Percentiles rank a stretch among this genome's conserved stretches.
Conservation (phyloP, 2,329 filamentous ascomycete genomes). For the Fusarium lateritium region DNA sequence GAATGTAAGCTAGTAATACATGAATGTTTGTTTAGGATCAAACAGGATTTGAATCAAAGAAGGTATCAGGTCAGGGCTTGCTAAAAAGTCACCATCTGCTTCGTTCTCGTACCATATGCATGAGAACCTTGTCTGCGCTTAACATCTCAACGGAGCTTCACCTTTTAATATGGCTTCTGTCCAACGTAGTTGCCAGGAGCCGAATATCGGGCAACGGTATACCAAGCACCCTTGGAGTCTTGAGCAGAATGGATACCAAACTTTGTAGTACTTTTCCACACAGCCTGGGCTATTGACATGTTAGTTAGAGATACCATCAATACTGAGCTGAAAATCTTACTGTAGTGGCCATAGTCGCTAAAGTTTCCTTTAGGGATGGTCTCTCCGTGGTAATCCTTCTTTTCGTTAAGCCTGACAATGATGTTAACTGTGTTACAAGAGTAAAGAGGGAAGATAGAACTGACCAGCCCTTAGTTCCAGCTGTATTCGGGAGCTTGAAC, state of each 20-base stretch:
- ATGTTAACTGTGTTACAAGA: neutral
- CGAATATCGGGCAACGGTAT: constrained; percentile 54
- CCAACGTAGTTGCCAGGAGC: constrained; percentile 53
- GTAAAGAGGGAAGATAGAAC: rapidly evolving
- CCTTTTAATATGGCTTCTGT: constrained; percentile 47
- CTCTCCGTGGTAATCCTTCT: constrained; percentile 38
- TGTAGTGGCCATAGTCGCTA: constrained; percentile 49
- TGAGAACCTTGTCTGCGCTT: no score
- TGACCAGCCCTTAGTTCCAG: constrained; percentile 39
- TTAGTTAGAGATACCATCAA: neutral
- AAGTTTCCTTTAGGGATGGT: constrained; percentile 44
- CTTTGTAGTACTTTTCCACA: constrained; percentile 53
- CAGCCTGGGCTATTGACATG: constrained; percentile 43
- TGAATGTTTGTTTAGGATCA: neutral
- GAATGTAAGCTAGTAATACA: constrained; percentile 32
- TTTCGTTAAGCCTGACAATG: constrained; percentile 33
- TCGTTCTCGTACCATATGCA: neutral
- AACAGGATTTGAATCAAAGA: constrained; percentile 23
- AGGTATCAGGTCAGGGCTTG: constrained; percentile 20
- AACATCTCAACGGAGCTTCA: rapidly evolving
- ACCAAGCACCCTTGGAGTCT: constrained; percentile 50
- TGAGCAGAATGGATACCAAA: constrained; percentile 52
- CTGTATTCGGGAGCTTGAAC: constrained; percentile 29
- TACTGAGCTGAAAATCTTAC: constrained; percentile 4
- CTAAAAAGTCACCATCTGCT: neutral